phyloP scores from a whole-genome alignment of 805 yeast species.

The Candida khao-thaluensis region DNA sequence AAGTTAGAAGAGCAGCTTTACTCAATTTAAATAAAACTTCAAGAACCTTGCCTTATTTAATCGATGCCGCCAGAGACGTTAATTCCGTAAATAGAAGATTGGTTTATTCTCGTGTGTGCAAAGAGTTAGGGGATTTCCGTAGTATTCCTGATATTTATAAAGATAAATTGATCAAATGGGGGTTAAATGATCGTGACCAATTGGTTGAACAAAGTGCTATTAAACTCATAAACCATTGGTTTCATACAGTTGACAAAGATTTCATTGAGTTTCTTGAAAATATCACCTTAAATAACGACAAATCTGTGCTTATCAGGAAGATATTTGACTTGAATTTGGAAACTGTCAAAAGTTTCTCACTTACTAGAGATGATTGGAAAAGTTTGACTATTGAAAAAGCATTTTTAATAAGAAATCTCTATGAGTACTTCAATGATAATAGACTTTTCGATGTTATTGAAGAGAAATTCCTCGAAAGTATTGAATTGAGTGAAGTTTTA shows the following conservation, averaged over 20 bases:
- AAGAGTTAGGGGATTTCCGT: conserved; percentile 62
- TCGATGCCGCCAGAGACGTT: conserved; percentile 82
- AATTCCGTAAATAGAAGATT: conserved; percentile 70
- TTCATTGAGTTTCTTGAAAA: conserved; percentile 69
- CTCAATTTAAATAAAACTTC: conserved; percentile 61
- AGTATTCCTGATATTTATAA: conserved; percentile 53
- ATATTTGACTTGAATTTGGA: conserved; percentile 66
- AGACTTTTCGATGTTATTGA: conserved; percentile 58
- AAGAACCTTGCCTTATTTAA: conserved; percentile 53
- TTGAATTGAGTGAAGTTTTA: conserved; percentile 61
- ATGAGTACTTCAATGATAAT: conserved; percentile 59
- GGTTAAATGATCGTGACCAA: conserved; percentile 82
- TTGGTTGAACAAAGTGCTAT: conserved; percentile 70
- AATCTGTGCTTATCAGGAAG: conserved; percentile 41
- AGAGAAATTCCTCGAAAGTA: conserved; percentile 73
- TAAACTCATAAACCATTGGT: conserved; percentile 76
- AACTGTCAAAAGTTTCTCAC: conserved; percentile 53
- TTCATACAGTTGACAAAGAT: conserved; percentile 64
- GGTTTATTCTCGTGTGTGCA: conserved; percentile 66
- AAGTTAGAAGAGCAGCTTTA: conserved; percentile 83
- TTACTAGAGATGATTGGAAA: conserved; percentile 68
- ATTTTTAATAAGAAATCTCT: conserved; percentile 67
- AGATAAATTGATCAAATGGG: conserved; percentile 75
- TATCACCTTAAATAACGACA: conserved; percentile 66
- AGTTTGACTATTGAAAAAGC: conserved; percentile 72